phyloP scores from a whole-genome alignment of 768 basidiomycete species.

The Clavaria fumosa region DNA sequence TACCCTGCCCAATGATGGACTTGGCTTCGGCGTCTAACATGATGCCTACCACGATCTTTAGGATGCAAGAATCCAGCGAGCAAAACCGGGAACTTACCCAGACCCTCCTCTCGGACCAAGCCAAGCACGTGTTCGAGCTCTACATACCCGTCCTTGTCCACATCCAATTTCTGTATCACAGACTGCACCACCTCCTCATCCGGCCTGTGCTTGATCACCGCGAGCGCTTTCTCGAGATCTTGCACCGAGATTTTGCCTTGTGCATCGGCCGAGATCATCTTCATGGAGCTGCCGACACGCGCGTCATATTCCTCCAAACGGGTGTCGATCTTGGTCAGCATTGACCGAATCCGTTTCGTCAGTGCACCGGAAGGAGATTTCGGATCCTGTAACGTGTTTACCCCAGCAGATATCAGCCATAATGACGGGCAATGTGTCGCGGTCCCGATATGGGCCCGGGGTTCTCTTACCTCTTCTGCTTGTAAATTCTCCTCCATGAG shows the following conservation, averaged over 20 bases:
- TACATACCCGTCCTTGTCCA: slow-evolving; percentile 91
- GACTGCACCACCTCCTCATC: slow-evolving; percentile 78
- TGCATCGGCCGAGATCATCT: slow-evolving; percentile 72
- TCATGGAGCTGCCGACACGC: slow-evolving; percentile 69
- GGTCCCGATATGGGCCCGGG: too few species aligned
- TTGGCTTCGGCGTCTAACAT: slow-evolving; percentile 77
- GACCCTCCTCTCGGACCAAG: slow-evolving; percentile 73
- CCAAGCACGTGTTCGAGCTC: slow-evolving; percentile 90
- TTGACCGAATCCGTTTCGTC: slow-evolving; percentile 87
- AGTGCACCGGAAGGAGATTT: slow-evolving; percentile 74
- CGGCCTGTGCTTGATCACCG: slow-evolving; percentile 87
- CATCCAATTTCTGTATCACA: slow-evolving; percentile 86
- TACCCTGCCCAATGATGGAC: slow-evolving; percentile 68
- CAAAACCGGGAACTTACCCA: slow-evolving; percentile 32
- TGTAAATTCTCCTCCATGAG: slow-evolving; percentile 92
- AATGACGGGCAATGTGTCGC: too few species aligned
- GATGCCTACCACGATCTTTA: slow-evolving; percentile 34
- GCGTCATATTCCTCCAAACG: slow-evolving; percentile 88
- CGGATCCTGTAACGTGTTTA: slow-evolving; percentile 37
- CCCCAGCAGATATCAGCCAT: slow-evolving; percentile 4
- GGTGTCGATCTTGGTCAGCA: slow-evolving; percentile 89
- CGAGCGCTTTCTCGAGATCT: slow-evolving; percentile 81
- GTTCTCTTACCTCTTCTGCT: slow-evolving; percentile 56
- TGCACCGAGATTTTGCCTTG: slow-evolving; percentile 81
- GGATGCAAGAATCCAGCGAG: slow-evolving; percentile 3